Evolutionary conservation across 2,329 filamentous ascomycete genomes (phyloP).

Genomic region (Dryadomyces sulphureus): DNA sequence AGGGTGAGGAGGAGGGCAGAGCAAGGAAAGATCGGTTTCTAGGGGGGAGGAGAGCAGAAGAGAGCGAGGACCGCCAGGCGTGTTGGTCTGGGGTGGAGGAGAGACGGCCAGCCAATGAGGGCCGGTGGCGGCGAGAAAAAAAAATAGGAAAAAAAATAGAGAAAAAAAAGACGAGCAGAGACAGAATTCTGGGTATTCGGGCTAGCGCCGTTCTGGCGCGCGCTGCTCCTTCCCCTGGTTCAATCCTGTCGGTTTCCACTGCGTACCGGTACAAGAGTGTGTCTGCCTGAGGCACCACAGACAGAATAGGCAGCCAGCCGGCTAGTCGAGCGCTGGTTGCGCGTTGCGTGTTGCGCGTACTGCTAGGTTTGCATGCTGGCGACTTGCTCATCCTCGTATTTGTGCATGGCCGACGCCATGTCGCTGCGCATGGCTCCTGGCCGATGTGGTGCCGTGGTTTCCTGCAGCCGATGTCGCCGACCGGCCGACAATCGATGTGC

Average conservation of each 20-base stretch:
- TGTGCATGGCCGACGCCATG: background rate
- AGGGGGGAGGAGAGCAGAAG: slow-evolving; percentile 1
- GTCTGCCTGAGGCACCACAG: background rate
- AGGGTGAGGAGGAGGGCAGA: background rate
- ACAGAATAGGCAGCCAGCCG: too few relatives aligned
- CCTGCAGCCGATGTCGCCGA: too few relatives aligned
- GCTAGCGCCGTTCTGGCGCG: slow-evolving; percentile 10
- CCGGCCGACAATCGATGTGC: too few relatives aligned
- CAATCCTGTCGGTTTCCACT: background rate
- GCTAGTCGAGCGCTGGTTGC: too few relatives aligned
- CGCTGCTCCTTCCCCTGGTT: slow-evolving; percentile 7
- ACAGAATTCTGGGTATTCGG: slow-evolving; percentile 5
- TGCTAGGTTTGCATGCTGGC: too few relatives aligned
- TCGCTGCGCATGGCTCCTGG: background rate
- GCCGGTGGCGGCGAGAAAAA: slow-evolving; percentile 1
- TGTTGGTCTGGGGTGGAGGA: slow-evolving; percentile 2
- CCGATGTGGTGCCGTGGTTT: too few relatives aligned
- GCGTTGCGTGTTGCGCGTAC: too few relatives aligned
- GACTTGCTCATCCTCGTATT: background rate
- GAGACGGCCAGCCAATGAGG: slow-evolving; percentile 5
- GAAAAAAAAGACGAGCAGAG: slow-evolving; percentile 4
- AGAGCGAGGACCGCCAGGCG: slow-evolving; percentile 2
- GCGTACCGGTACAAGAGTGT: slow-evolving; percentile 3
- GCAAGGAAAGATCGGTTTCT: background rate
- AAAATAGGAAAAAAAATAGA: slow-evolving; percentile 4